Evolutionary conservation across 305 asterid genomes (phyloP).

Genomic region (Andrographis paniculata): DNA sequence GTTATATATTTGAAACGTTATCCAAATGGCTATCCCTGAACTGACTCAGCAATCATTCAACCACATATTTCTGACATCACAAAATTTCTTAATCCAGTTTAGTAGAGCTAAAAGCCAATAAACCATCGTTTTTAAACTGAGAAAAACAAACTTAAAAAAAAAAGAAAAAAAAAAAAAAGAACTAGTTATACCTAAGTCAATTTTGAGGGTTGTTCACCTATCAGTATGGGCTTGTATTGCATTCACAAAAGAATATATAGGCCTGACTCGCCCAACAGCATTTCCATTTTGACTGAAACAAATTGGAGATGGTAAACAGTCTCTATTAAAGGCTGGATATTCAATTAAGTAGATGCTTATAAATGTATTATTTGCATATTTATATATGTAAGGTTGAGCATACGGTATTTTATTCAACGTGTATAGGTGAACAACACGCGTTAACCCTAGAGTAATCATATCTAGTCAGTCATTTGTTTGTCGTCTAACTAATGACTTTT

Average conservation of each 20-base stretch:
- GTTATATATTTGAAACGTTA: conserved; percentile 8
- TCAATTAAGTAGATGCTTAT: neutral
- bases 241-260: neutral
- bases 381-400: neutral
- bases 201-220: conserved; percentile 18
- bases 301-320: conserved; percentile 6
- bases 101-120: no score
- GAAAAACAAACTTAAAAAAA: no score
- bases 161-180: no score
- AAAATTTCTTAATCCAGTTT: no score
- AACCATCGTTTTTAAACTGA: no score
- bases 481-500: conserved; percentile 29
- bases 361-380: neutral
- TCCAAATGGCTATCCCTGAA: conserved; percentile 17
- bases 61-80: neutral
- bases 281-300: conserved; percentile 14
- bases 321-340: conserved; percentile 8
- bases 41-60: conserved; percentile 7
- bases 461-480: conserved; percentile 21
- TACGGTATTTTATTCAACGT: conserved; percentile 22
- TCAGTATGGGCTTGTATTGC: conserved; percentile 1
- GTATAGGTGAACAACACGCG: conserved; percentile 32
- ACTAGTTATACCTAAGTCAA: neutral
- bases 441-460: conserved; percentile 15
- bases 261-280: neutral